Percentiles rank a stretch among this genome's conserved stretches.
phyloP scores from a whole-genome alignment of 129 eudicot species.

The Arctium minus region DNA sequence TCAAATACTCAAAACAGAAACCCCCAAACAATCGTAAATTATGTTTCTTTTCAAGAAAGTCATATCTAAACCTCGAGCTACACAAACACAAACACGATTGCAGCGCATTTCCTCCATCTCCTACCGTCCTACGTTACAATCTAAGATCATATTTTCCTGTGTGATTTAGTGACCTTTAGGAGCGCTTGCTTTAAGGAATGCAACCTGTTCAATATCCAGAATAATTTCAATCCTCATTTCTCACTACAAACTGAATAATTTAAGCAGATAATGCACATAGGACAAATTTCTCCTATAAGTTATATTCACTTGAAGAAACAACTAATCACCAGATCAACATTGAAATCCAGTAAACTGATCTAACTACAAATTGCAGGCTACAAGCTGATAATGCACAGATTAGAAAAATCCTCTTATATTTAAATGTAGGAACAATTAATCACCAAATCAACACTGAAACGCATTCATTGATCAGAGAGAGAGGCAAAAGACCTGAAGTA shows the following conservation, averaged over 20 bases:
- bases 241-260: background rate
- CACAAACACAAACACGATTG: background rate
- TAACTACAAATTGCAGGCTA: background rate
- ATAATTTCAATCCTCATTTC: background rate
- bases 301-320: background rate
- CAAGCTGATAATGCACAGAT: background rate
- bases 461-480: background rate
- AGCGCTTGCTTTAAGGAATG: background rate
- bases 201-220: background rate
- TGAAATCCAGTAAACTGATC: constrained; percentile 5
- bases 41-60: background rate
- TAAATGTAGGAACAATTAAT: background rate
- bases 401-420: background rate
- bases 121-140: background rate
- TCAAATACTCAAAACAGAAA: background rate
- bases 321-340: background rate
- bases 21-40: background rate
- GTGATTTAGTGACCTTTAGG: background rate
- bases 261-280: background rate
- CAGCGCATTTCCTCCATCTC: background rate
- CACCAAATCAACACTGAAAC: background rate
- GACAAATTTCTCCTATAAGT: background rate
- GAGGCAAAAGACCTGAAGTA: constrained; percentile 63
- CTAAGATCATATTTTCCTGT: background rate
- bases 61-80: background rate